Percentiles rank a stretch among this genome's conserved stretches.
Conservation (phyloP, 805 yeast species). For the Kuraishia molischiana region DNA sequence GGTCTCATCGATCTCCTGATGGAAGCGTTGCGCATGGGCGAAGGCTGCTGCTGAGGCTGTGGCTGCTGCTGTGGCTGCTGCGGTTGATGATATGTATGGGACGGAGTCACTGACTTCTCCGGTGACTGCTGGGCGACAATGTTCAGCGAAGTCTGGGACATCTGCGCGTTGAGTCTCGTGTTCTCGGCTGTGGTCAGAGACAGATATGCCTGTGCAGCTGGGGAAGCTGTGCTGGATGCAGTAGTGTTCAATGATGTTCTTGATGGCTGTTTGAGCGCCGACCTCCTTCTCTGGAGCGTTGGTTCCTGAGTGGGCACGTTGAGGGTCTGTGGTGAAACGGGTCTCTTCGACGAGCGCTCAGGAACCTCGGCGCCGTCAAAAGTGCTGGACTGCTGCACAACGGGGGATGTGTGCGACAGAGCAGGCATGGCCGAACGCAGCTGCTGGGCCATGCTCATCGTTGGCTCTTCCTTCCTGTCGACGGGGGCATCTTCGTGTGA, state of each 20-base stretch:
- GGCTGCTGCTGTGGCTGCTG: constrained; percentile 2
- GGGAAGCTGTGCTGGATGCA: constrained; percentile 10
- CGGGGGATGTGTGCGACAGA: constrained; percentile 5
- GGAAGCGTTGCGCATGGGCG: constrained; percentile 1
- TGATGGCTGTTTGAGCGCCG: constrained; percentile 33
- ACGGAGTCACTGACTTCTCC: constrained; percentile 9
- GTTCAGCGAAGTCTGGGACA: constrained; percentile 28
- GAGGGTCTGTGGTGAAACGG: constrained; percentile 3
- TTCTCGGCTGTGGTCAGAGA: constrained; percentile 72
- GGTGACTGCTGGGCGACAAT: constrained; percentile 7
- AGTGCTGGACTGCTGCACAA: constrained; percentile 5
- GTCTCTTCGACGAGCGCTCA: constrained; percentile 21
- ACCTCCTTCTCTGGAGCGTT: constrained; percentile 22
- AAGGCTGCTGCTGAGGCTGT: constrained; percentile 5
- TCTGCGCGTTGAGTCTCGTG: constrained; percentile 60
- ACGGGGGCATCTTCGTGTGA: too few relatives aligned
- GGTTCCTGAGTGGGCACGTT: constrained; percentile 5
- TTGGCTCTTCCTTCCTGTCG: constrained; percentile 1
- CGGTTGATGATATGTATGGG: constrained; percentile 5
- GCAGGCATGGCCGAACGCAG: constrained; percentile 29
- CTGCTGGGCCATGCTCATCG: constrained; percentile 34
- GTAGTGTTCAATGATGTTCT: not conserved
- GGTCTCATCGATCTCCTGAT: constrained; percentile 7
- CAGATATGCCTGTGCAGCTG: constrained; percentile 57
- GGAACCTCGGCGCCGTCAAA: constrained; percentile 18